phyloP scores from a whole-genome alignment of 2,329 filamentous ascomycete genomes.

The Ophiostoma novo-ulmi region DNA sequence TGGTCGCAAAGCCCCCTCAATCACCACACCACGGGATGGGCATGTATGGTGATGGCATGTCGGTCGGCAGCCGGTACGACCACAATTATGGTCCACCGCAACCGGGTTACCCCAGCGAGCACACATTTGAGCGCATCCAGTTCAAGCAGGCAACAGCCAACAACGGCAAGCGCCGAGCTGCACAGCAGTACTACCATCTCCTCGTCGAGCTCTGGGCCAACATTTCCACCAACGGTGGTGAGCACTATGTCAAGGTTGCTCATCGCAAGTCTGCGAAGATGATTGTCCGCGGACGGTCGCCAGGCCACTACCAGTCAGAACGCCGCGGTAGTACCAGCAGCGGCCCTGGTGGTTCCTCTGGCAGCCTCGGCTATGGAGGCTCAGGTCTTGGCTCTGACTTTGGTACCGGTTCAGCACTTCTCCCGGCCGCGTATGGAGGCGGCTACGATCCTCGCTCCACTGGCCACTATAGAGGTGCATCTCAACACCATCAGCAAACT shows the following conservation, averaged over 20 bases:
- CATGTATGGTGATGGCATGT: slow-evolving; percentile 34
- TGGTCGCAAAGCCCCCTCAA: slow-evolving; percentile 61
- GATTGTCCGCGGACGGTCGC: slow-evolving; percentile 80
- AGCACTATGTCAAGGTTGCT: slow-evolving; percentile 65
- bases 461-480: slow-evolving; percentile 40
- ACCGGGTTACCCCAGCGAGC: slow-evolving; percentile 45
- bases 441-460: slow-evolving; percentile 40
- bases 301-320: slow-evolving; percentile 72
- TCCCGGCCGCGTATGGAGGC: slow-evolving; percentile 37
- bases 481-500: slow-evolving; percentile 34
- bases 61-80: slow-evolving; percentile 36
- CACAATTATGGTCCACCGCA: slow-evolving; percentile 39
- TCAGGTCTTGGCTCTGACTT: slow-evolving; percentile 41
- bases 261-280: slow-evolving; percentile 70
- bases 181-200: slow-evolving; percentile 90
- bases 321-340: slow-evolving; percentile 64
- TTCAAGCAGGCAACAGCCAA: slow-evolving; percentile 94
- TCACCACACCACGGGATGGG: slow-evolving; percentile 42
- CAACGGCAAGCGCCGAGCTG: slow-evolving; percentile 83
- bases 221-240: slow-evolving; percentile 44
- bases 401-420: slow-evolving; percentile 37
- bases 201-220: slow-evolving; percentile 78
- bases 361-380: slow-evolving; percentile 47
- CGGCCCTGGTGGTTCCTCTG: slow-evolving; percentile 60
- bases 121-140: slow-evolving; percentile 81